Evolutionary conservation across 257 asterid genomes (phyloP).

Genomic region (Fraxinus quadrangulata): DNA sequence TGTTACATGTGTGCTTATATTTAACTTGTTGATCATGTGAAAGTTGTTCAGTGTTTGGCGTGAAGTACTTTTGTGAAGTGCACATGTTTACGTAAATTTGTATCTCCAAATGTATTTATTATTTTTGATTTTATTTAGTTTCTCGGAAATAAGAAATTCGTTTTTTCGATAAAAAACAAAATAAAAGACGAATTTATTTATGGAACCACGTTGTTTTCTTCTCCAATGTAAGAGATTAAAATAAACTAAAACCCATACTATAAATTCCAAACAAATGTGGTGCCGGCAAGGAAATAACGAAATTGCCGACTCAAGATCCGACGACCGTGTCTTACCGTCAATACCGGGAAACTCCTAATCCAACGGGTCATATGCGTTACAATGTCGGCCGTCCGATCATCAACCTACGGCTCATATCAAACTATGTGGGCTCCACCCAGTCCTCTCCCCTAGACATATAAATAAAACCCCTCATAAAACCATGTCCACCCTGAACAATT

Average conservation of each 20-base stretch:
- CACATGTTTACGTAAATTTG: no score
- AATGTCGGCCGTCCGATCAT: slow-evolving; percentile 16
- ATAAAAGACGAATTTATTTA: not conserved
- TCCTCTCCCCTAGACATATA: slow-evolving; percentile 30
- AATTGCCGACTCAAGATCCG: slow-evolving; percentile 41
- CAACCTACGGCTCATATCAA: slow-evolving; percentile 40
- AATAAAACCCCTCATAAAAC: slow-evolving; percentile 32
- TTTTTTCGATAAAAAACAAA: no score
- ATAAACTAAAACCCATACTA: not conserved
- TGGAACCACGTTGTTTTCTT: not conserved
- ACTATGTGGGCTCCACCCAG: slow-evolving; percentile 31
- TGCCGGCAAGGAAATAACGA: not conserved
- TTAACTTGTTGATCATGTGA: no score
- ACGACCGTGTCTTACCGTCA: slow-evolving; percentile 26
- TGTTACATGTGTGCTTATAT: no score
- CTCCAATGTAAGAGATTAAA: not conserved
- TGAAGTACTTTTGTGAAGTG: no score
- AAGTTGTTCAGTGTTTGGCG: no score
- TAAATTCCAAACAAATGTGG: not conserved
- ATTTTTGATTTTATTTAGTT: no score
- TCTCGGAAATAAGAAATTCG: not conserved
- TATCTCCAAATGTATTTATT: no score
- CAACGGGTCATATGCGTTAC: slow-evolving; percentile 27
- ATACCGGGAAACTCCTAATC: not conserved
- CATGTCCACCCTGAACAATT: slow-evolving; percentile 45